These are phyloP conservation scores for Penicillium turbatum DNA, from an alignment of 495 filamentous ascomycete species.

Conservation along the genomic window DNA sequence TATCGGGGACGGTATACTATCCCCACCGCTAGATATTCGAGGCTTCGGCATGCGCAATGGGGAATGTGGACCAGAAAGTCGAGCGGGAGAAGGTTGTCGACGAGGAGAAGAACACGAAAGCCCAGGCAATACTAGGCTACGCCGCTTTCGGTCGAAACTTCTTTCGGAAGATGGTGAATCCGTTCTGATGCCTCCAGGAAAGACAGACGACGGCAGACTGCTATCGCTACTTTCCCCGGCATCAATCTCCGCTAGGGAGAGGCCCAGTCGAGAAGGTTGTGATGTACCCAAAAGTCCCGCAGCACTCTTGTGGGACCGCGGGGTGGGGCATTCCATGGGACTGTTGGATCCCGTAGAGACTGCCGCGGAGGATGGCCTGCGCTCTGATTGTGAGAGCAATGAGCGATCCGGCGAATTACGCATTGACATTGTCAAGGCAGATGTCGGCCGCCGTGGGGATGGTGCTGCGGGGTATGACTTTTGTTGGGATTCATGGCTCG, in stretches of 20 bases:
- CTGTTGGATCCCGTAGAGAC: conserved; percentile 79
- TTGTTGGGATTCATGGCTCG: conserved; percentile 6
- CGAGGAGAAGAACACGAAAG: conserved; percentile 69
- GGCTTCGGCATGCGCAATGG: conserved; percentile 84
- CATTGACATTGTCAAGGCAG: conserved; percentile 43
- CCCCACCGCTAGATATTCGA: conserved; percentile 66
- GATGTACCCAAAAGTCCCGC: conserved; percentile 59
- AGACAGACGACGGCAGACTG: conserved; percentile 77
- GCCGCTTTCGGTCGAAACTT: conserved; percentile 75
- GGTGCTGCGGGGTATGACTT: conserved; percentile 17
- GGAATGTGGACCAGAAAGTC: conserved; percentile 71
- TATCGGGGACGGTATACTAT: conserved; percentile 77
- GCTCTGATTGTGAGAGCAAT: conserved; percentile 30
- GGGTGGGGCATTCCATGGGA: conserved; percentile 86
- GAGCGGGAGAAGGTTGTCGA: conserved; percentile 80
- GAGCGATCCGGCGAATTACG: conserved; percentile 37
- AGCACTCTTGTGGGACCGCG: conserved; percentile 74
- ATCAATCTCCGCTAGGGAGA: conserved; percentile 74
- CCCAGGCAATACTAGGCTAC: conserved; percentile 74
- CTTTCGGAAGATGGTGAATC: conserved; percentile 90
- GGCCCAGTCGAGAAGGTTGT: conserved; percentile 61
- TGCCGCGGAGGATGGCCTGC: conserved; percentile 56
- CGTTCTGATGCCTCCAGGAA: conserved; percentile 64
- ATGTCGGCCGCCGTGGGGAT: conserved; percentile 28
- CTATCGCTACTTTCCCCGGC: conserved; percentile 76